Evolutionary conservation across 1,139 yeast genomes (phyloP).

Genomic region (Meyerozyma carpophila): DNA sequence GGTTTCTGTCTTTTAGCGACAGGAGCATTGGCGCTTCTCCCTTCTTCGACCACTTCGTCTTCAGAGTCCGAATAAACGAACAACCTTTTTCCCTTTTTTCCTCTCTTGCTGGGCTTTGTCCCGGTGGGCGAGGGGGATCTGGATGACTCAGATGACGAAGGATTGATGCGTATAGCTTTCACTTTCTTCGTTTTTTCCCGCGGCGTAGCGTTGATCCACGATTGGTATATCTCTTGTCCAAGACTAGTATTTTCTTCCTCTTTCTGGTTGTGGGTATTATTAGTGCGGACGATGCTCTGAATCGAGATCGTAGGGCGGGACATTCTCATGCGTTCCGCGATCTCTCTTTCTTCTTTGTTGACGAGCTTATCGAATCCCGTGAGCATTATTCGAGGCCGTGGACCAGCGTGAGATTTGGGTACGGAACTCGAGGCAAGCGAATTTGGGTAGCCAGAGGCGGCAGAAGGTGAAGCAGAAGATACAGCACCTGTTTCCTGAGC

Average conservation of each 20-base stretch:
- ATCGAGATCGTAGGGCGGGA: neutral
- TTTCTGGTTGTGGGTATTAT: neutral
- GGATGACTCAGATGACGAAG: neutral
- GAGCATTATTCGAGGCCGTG: neutral
- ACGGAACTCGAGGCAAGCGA: too few species aligned
- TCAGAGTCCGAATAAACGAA: neutral
- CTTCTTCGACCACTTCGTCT: neutral
- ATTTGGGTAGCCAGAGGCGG: too few species aligned
- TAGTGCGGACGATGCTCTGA: too few species aligned
- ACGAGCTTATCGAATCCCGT: neutral
- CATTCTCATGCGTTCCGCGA: neutral
- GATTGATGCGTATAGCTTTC: neutral
- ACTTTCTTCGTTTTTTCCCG: neutral
- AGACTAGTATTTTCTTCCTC: neutral
- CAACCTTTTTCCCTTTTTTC: neutral
- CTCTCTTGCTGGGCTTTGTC: neutral
- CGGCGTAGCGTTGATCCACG: neutral
- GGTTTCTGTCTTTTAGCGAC: neutral
- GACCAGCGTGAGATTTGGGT: too few species aligned
- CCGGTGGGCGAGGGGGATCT: neutral
- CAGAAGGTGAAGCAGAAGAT: too few species aligned
- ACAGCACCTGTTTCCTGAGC: too few species aligned
- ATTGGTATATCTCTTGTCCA: neutral
- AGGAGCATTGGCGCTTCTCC: neutral
- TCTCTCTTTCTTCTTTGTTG: neutral